Percentiles rank a stretch among this genome's conserved stretches.
Evolutionary conservation across 176 grass and related monocot genomes (phyloP).

Genomic region (Sorghum bicolor): DNA sequence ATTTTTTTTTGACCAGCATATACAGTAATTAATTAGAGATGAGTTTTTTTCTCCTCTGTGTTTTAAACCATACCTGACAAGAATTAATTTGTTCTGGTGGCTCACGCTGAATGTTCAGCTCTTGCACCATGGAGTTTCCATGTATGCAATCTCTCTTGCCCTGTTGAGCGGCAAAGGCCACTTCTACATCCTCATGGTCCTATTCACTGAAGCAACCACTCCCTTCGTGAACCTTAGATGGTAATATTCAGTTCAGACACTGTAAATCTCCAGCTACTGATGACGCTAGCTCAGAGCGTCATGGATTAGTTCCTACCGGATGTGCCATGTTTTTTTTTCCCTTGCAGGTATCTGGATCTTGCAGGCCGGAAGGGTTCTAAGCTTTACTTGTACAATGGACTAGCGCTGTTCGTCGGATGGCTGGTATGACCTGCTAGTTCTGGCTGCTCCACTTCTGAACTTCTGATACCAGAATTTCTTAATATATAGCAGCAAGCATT

Average conservation of each 20-base stretch:
- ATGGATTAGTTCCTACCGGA: not conserved
- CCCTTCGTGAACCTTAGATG: constrained; percentile 77
- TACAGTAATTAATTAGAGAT: not conserved
- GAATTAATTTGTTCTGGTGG: not conserved
- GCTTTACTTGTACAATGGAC: constrained; percentile 61
- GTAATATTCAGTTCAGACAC: constrained; percentile 27
- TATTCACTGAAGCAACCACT: constrained; percentile 71
- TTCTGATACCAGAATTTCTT: no score
- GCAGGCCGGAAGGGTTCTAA: constrained; percentile 53
- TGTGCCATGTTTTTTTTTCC: not conserved
- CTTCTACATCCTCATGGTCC: constrained; percentile 64
- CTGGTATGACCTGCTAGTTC: constrained; percentile 17
- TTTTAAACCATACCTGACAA: not conserved
- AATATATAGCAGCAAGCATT: no score
- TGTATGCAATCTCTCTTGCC: constrained; percentile 54
- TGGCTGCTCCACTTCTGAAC: not conserved
- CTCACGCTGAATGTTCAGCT: constrained; percentile 28
- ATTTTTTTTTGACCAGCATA: not conserved
- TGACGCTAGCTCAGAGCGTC: not conserved
- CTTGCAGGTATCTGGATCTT: constrained; percentile 63
- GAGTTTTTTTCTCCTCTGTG: not conserved
- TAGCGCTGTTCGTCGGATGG: constrained; percentile 62
- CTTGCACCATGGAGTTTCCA: constrained; percentile 67
- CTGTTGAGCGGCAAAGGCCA: constrained; percentile 63
- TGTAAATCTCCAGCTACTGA: not conserved